phyloP scores from a whole-genome alignment of 768 basidiomycete species.

The Xanthoconium stramineum region DNA sequence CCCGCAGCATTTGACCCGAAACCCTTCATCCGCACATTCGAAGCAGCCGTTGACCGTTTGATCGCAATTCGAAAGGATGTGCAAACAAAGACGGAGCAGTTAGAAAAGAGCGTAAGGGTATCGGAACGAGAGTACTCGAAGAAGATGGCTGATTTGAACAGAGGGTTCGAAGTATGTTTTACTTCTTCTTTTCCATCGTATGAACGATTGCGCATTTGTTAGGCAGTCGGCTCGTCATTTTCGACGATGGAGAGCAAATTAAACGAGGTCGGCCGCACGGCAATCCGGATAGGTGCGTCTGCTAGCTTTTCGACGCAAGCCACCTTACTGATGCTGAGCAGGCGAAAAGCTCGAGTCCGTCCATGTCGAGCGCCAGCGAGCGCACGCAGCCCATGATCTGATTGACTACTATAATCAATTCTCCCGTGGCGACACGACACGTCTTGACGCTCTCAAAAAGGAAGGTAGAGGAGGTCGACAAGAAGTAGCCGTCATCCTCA shows the following conservation, averaged over 20 bases:
- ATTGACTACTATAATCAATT: constrained; percentile 95
- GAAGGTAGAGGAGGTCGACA: constrained; percentile 87
- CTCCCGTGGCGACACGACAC: constrained; percentile 72
- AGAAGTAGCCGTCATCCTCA: constrained; percentile 82
- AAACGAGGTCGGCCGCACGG: constrained; percentile 90
- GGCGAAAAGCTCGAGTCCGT: constrained; percentile 96
- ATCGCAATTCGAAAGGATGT: constrained; percentile 88
- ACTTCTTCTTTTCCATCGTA: background rate
- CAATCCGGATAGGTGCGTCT: constrained; percentile 79
- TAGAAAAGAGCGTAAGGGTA: constrained; percentile 86
- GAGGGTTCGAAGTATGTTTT: constrained; percentile 81
- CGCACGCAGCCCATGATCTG: constrained; percentile 90
- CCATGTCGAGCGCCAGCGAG: constrained; percentile 86
- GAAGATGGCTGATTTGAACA: constrained; percentile 89
- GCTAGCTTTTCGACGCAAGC: background rate
- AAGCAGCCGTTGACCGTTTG: constrained; percentile 84
- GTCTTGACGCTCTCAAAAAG: constrained; percentile 74
- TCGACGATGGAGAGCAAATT: constrained; percentile 86
- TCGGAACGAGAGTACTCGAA: constrained; percentile 93
- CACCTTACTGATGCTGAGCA: constrained; percentile 29
- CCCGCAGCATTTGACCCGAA: constrained; percentile 87
- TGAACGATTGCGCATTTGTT: constrained; percentile 7
- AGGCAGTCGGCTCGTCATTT: constrained; percentile 90
- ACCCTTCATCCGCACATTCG: constrained; percentile 90
- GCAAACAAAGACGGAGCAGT: constrained; percentile 83